Conservation (phyloP, 2,329 filamentous ascomycete species). For the Escovopsis sp. region DNA sequence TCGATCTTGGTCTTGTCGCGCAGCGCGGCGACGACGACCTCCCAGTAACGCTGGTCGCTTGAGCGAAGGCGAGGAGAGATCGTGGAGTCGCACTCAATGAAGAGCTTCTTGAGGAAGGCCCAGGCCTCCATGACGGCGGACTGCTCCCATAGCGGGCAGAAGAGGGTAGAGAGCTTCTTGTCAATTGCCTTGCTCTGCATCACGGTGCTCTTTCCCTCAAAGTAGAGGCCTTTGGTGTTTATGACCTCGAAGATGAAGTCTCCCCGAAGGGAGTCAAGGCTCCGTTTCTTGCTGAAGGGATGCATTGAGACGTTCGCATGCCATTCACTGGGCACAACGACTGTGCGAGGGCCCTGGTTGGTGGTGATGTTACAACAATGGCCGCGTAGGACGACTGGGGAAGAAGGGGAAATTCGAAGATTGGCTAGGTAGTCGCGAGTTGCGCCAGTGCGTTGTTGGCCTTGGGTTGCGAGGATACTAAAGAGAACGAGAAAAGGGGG, state of each 20-base stretch:
- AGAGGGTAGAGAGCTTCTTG: neutral
- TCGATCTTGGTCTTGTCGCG: neutral
- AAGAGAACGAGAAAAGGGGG: too few relatives aligned
- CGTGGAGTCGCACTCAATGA: constrained; percentile 3
- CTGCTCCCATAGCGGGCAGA: constrained; percentile 2
- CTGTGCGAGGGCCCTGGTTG: too few relatives aligned
- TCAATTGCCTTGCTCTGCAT: constrained; percentile 1
- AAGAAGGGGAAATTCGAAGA: too few relatives aligned
- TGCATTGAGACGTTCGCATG: too few relatives aligned
- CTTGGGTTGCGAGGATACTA: too few relatives aligned
- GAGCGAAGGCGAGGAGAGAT: neutral
- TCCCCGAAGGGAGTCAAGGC: constrained; percentile 3
- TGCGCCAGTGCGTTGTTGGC: too few relatives aligned
- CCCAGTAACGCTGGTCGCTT: neutral
- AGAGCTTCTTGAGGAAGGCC: neutral
- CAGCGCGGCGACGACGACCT: neutral
- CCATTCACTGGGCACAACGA: too few relatives aligned
- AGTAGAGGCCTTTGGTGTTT: constrained; percentile 4
- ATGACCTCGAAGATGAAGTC: constrained; percentile 1
- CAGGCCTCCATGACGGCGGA: neutral
- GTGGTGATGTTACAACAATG: too few relatives aligned
- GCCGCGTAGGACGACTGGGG: too few relatives aligned
- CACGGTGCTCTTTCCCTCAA: neutral
- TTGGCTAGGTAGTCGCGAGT: too few relatives aligned
- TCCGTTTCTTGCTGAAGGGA: constrained; percentile 1